phyloP scores from a whole-genome alignment of 805 yeast genomes.

The Candida vartiovaarae region DNA sequence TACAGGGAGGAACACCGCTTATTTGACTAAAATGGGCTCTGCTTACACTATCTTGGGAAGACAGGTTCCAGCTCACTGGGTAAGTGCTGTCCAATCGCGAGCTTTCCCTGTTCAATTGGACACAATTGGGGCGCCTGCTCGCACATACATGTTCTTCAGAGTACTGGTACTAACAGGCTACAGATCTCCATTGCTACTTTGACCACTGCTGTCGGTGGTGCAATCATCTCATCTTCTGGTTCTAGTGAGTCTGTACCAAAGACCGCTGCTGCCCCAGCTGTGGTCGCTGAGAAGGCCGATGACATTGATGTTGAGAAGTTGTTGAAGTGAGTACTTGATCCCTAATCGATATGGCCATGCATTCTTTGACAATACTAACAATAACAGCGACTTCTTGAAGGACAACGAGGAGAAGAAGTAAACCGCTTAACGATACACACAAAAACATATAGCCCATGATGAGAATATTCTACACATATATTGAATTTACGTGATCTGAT shows the following conservation, averaged over 20 bases:
- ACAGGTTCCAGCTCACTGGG: conserved; percentile 25
- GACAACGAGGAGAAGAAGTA: conserved; percentile 18
- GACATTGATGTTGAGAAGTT: conserved; percentile 29
- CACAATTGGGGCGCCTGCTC: neutral
- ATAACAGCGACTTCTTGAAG: conserved; percentile 24
- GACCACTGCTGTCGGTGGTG: conserved; percentile 27
- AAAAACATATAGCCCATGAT: neutral
- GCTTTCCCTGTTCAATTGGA: neutral
- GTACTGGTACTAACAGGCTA: neutral
- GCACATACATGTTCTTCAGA: neutral
- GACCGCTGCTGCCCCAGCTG: conserved; percentile 20
- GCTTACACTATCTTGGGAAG: conserved; percentile 23
- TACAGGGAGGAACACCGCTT: too few species aligned
- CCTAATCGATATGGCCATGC: neutral
- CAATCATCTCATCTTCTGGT: conserved; percentile 18
- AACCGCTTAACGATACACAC: neutral
- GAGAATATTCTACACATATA: neutral
- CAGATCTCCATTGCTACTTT: conserved; percentile 28
- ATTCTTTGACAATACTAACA: neutral
- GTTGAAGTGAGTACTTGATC: conserved; percentile 15
- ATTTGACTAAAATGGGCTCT: conserved; percentile 17
- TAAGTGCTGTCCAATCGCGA: conserved; percentile 5
- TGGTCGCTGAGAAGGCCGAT: conserved; percentile 20
- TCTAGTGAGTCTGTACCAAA: conserved; percentile 16
- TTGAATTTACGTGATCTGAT: neutral